Base-by-base conservation (phyloP, 768 basidiomycete species). In the Clitopilus passeckerianus region DNA sequence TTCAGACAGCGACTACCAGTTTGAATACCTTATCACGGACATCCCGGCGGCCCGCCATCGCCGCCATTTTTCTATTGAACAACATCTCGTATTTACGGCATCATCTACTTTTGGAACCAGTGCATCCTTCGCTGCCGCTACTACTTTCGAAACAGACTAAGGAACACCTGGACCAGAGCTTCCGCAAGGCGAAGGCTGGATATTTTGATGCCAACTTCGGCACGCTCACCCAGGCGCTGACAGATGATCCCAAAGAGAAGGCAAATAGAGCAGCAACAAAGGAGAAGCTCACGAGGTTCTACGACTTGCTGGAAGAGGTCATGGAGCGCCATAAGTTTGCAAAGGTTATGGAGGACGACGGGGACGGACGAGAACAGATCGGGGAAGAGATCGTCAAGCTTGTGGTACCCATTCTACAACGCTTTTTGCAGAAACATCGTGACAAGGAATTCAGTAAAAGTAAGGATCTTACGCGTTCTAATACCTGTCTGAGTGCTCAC, bases 381-480 rank as follows among this genome's bases (percentile, higher is more conserved):
- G 81, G 77, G 44, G 90, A 92, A 23, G 92, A 93, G 68, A 86
- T 86, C 7, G 83, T 87, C 24, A 89, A 86, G 74, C 76, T 93
- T 7, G 87, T 93, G 10, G 80, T 92, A 9, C 90, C 91, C 23
- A 82, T 82, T 43, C 76, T 94, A 61, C 83, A 88, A 71, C 75
- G 86, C 58, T 93, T 93, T 66, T 81, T 81, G 61, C 86, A 89
- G 71, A 88, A 86, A 69, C 85, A 89, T 65, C 79, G 79, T 35
- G 91, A 90, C 44, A 91, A 89, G 69, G 90, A 93, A 63, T 91
- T 92, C 64, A 91, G 90, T 70, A 91, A 89, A 75, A 91, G 92
- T 92, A 63, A 66, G 82, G 35, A 18, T 55, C 18, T 16, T 34
- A 33, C 24, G 30, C 35, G 30, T 75, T 1, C 12, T 27, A 50